Base-by-base conservation (phyloP, 2,329 filamentous ascomycete species). In the Colletotrichum higginsianum region DNA sequence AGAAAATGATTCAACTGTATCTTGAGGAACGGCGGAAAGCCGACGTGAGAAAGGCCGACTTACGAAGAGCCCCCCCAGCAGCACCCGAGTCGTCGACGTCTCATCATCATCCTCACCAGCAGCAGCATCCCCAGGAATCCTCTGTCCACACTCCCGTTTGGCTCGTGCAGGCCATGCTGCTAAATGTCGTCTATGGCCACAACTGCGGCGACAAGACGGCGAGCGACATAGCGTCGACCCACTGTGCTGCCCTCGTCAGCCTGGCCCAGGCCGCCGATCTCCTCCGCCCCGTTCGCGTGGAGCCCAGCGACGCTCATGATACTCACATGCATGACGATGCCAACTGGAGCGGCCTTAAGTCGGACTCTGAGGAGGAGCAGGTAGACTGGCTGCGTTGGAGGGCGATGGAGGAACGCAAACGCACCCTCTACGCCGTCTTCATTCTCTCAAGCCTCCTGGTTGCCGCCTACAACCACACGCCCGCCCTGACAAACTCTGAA, bases 161-260 rank as follows among this genome's bases (percentile, higher is more conserved):
- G 95, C 87, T 99, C 35, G 95, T 98, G 18, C 96, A 98, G 82
- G 94, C 96, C 0, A 98, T 98, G 96, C 86, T 98, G 11, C 87
- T 99, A 61, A 98, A 98, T 79, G 94, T 98, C 47, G 93, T 98
- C 18, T 98, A 98, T 79, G 96, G 96, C 16, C 94, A 98, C 81
- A 97, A 97, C 75, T 97, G 95, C 79, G 94, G 94, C 47, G 96
- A 98, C 80, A 96, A 97, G 83, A 92, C 91, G 65, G 93, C 94
- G 26, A 94, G 94, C 72, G 95, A 98, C 79, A 97, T 97, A 77
- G 96, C 96, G 1, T 95, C 93, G 74, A 98, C 94, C 1, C 96
- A 98, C 79, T 97, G 94, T 79, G 94, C 95, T 9, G 94, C 95
- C 23, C 85, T 99, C 52, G 94, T 98, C 64, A 97, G 94, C 79